phyloP scores from a whole-genome alignment of 257 asterid species.

The Salvia miltiorrhiza region DNA sequence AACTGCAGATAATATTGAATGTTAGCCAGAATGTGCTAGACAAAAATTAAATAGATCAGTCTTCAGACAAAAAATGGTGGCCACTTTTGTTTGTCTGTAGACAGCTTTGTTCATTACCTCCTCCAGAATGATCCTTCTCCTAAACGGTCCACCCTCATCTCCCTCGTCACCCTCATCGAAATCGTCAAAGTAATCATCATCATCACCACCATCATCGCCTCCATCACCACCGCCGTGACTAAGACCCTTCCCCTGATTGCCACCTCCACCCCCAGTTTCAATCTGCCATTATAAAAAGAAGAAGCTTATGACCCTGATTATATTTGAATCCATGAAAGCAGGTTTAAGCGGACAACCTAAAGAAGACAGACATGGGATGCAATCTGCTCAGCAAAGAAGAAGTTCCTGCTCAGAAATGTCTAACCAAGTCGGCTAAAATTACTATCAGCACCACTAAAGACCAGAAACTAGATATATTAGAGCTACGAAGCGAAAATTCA shows the following conservation, averaged over 20 bases:
- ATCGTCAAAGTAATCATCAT: slow-evolving; percentile 92
- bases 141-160: slow-evolving; percentile 88
- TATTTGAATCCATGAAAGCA: not conserved
- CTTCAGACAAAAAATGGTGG: not conserved
- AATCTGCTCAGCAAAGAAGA: not conserved
- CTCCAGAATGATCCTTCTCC: slow-evolving; percentile 73
- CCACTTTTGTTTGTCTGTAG: not conserved
- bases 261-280: slow-evolving; percentile 90
- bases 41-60: not conserved
- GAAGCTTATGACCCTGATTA: not conserved
- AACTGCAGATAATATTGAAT: slow-evolving; percentile 42
- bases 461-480: not conserved
- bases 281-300: slow-evolving; percentile 46
- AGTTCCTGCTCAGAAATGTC: not conserved
- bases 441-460: not conserved
- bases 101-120: slow-evolving; percentile 57
- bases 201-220: slow-evolving; percentile 96
- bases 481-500: not conserved
- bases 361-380: not conserved
- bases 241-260: slow-evolving; percentile 81
- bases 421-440: not conserved
- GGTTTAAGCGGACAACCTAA: not conserved
- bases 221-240: slow-evolving; percentile 97
- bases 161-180: slow-evolving; percentile 98
- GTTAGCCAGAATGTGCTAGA: not conserved